phyloP scores from a whole-genome alignment of 345 rosid species.

The Pugionium dolabratum region DNA sequence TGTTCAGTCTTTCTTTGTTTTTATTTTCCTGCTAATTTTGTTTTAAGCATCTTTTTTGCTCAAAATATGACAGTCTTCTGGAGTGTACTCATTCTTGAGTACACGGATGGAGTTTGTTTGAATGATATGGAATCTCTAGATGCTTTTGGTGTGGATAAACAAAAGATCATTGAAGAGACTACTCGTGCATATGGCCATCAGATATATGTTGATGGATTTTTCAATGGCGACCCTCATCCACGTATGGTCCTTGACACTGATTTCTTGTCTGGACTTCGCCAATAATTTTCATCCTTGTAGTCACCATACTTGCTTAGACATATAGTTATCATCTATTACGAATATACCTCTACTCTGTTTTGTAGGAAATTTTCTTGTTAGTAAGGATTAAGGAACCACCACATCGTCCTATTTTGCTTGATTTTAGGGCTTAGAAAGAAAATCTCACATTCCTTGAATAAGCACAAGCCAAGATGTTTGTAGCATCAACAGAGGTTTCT shows the following conservation, averaged over 20 bases:
- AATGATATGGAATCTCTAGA: conserved; percentile 74
- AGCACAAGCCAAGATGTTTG: conserved; percentile 95
- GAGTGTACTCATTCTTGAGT: conserved; percentile 84
- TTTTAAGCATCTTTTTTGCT: conserved; percentile 22
- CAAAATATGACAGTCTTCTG: conserved; percentile 65
- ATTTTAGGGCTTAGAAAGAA: conserved; percentile 90
- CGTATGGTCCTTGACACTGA: conserved; percentile 44
- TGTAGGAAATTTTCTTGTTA: conserved; percentile 92
- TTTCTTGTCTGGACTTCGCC: conserved; percentile 3
- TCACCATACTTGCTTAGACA: conserved; percentile 13
- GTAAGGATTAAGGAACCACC: conserved; percentile 64
- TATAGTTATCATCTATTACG: not conserved
- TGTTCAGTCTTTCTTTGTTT: not conserved
- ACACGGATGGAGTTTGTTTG: conserved; percentile 95
- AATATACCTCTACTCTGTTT: conserved; percentile 14
- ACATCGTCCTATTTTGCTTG: conserved; percentile 85
- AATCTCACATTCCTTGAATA: conserved; percentile 71
- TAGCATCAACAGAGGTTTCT: conserved; percentile 94
- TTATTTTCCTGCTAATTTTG: not conserved
- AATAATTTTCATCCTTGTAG: conserved; percentile 17
- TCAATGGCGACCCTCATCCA: conserved; percentile 98
- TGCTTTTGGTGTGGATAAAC: conserved; percentile 74
- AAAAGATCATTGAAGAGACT: conserved; percentile 87
- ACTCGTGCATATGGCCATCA: conserved; percentile 98
- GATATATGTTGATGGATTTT: conserved; percentile 94